phyloP scores from a whole-genome alignment of 805 yeast species.

The Limtongia smithiae region DNA sequence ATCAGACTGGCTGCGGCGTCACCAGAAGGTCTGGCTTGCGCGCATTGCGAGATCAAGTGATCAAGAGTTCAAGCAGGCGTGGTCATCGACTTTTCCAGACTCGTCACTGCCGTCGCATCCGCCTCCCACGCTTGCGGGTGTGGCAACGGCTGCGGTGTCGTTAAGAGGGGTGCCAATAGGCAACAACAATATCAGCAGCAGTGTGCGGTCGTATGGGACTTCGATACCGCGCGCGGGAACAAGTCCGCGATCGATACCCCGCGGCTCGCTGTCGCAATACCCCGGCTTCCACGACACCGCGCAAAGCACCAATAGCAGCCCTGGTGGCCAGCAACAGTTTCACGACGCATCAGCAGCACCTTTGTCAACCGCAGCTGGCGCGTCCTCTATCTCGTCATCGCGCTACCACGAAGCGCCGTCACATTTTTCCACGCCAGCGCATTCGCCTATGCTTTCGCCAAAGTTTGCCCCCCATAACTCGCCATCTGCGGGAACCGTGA shows the following conservation, averaged over 20 bases:
- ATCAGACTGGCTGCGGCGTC: slow-evolving; percentile 49
- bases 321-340: too few species aligned
- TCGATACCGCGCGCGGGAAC: too few species aligned
- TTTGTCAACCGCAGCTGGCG: background rate
- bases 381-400: slow-evolving; percentile 11
- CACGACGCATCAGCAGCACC: background rate
- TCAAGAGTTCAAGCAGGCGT: slow-evolving; percentile 22
- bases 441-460: slow-evolving; percentile 8
- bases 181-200: background rate
- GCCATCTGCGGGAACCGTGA: slow-evolving; percentile 2
- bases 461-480: background rate
- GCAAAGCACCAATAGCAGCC: too few species aligned
- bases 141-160: slow-evolving; percentile 2
- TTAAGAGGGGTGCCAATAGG: background rate
- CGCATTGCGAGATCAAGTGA: slow-evolving; percentile 19
- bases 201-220: background rate
- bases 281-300: too few species aligned
- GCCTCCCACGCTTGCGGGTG: background rate
- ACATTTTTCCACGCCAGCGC: slow-evolving; percentile 3
- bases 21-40: slow-evolving; percentile 26
- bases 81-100: slow-evolving; percentile 27
- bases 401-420: slow-evolving; percentile 19
- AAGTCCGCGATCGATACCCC: background rate
- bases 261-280: background rate
- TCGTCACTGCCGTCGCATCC: slow-evolving; percentile 15